phyloP scores from a whole-genome alignment of 305 asterid genomes.

The Fraxinus latifolia region DNA sequence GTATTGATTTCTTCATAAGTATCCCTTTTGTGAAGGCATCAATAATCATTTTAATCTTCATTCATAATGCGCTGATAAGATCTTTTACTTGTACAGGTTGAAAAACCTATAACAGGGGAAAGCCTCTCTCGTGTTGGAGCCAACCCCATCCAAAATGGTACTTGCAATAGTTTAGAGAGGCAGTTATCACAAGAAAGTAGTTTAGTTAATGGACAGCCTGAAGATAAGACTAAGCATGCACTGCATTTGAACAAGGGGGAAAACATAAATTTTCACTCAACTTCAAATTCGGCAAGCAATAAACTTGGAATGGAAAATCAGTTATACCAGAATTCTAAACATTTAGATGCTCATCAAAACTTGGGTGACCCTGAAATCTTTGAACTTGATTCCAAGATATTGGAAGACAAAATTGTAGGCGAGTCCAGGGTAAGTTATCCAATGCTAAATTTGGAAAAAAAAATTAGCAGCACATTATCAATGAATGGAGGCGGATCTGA shows the following conservation, averaged over 20 bases:
- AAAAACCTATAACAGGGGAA: constrained; percentile 42
- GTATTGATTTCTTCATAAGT: neutral
- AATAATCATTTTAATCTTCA: constrained; percentile 19
- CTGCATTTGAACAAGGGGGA: constrained; percentile 38
- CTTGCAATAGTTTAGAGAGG: constrained; percentile 36
- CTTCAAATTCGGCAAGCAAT: constrained; percentile 38
- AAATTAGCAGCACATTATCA: constrained; percentile 59
- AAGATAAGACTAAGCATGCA: constrained; percentile 33
- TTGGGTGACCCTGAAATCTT: constrained; percentile 35
- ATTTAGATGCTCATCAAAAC: constrained; percentile 36
- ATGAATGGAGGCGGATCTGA: constrained; percentile 35
- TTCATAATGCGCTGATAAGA: constrained; percentile 19
- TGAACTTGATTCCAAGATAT: constrained; percentile 35
- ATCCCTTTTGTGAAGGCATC: constrained; percentile 8
- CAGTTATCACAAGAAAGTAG: constrained; percentile 35
- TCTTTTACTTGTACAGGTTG: constrained; percentile 44
- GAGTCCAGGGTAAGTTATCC: constrained; percentile 44
- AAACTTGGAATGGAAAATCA: constrained; percentile 42
- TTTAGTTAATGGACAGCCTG: constrained; percentile 39
- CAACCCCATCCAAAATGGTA: constrained; percentile 38
- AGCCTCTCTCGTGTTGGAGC: constrained; percentile 31
- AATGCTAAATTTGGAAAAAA: constrained; percentile 58
- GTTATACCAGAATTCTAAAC: constrained; percentile 31
- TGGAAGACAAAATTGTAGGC: constrained; percentile 38
- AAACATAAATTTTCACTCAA: constrained; percentile 30